Evolutionary conservation across 2,329 filamentous ascomycete genomes (phyloP).

Genomic region (Claviceps purpurea): DNA sequence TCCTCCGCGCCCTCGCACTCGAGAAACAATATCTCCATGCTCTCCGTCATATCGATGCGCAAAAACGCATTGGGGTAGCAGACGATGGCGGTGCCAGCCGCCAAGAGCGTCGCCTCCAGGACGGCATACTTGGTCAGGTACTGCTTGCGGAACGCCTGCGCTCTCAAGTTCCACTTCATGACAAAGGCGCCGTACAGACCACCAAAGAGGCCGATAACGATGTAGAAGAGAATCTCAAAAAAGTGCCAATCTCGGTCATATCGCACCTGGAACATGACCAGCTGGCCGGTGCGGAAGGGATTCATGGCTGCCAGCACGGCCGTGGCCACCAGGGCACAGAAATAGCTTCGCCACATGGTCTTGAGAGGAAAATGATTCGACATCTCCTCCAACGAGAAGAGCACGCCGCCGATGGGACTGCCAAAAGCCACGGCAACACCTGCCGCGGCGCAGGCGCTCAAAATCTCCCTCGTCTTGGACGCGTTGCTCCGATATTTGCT

Average conservation of each 20-base stretch:
- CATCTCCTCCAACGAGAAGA: constrained; percentile 98
- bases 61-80: constrained; percentile 95
- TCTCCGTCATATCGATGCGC: constrained; percentile 96
- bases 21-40: constrained; percentile 93
- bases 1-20: constrained; percentile 85
- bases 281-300: constrained; percentile 87
- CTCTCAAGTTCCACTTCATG: constrained; percentile 92
- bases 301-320: constrained; percentile 92
- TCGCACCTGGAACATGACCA: constrained; percentile 97
- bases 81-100: constrained; percentile 73
- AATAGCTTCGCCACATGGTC: constrained; percentile 96
- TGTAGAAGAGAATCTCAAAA: constrained; percentile 87
- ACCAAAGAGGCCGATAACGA: constrained; percentile 82
- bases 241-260: constrained; percentile 98
- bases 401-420: constrained; percentile 88
- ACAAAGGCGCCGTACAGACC: constrained; percentile 93
- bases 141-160: constrained; percentile 85
- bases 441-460: constrained; percentile 87
- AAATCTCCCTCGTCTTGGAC: constrained; percentile 85
- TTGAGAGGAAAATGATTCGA: constrained; percentile 92
- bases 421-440: constrained; percentile 95
- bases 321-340: constrained; percentile 90
- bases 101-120: constrained; percentile 72
- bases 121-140: constrained; percentile 77
- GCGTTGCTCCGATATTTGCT: constrained; percentile 85